Evolutionary conservation across 2,329 filamentous ascomycete species (phyloP), one percentile per base, ranked within the genome.

Genomic region (Penicillium sp.): DNA sequence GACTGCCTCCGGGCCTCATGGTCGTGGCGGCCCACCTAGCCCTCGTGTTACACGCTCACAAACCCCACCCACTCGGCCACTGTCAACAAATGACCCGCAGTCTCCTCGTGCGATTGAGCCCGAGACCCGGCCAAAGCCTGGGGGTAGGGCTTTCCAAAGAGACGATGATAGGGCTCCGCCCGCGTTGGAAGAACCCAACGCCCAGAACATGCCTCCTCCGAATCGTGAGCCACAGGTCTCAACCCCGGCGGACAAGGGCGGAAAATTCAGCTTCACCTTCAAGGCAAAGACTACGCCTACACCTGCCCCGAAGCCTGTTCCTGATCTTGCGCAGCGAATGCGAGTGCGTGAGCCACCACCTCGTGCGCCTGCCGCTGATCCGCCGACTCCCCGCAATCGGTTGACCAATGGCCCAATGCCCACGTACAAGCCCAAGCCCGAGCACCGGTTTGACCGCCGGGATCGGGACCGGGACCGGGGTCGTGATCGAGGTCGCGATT

Each of bases 221-320:
- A 81, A 78, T 60, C 85, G 85, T 60, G 81, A 85, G 42, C 78
- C 84, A 2, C 82, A 85, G 22, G 81, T 83, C 1, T 83, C 85
- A 5, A 82, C 85, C n/a, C 82, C 85, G 62, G 72, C 78, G 62
- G 75, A 82, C 73, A 80, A 82, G 61, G 80, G 81, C 2, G 87
- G 88, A 49, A 95, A 94, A 78, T 96, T 97, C 72, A 96, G 92
- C 75, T 98, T 98, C 76, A 92, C 93, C 1, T 92, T 98, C 77
- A 97, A 97, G 75, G 86, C 89, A 60, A 94, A 90, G 73, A 86
- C 88, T 24, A 82, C 84, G 3, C 83, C 88, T 22, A 79, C 81
- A 28, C 81, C 84, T 64, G 81, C 83, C 60, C 79, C 80, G 51
- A 84, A 84, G 64, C 78, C 81, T 30, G 83, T 85, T 45, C 73